phyloP scores from a whole-genome alignment of 495 filamentous ascomycete genomes.

The Daldinia vernicosa region DNA sequence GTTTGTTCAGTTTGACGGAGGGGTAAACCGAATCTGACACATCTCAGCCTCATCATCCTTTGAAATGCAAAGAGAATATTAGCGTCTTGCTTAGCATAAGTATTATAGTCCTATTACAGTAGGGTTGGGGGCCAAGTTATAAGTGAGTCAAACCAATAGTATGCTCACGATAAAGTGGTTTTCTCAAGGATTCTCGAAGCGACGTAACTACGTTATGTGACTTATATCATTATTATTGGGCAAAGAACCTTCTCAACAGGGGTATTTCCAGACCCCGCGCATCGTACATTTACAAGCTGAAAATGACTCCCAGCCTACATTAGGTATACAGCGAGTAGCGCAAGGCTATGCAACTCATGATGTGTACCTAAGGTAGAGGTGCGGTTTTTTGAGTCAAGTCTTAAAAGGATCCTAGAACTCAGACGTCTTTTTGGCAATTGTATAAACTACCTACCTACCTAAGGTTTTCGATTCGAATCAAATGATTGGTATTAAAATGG shows the following conservation, averaged over 20 bases:
- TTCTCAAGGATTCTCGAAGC: background rate
- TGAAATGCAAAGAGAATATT: background rate
- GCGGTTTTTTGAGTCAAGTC: background rate
- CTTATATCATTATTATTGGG: background rate
- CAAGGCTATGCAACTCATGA: no score
- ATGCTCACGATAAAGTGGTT: background rate
- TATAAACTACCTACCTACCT: background rate
- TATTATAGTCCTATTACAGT: no score
- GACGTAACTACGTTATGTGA: no score
- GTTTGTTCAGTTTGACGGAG: background rate
- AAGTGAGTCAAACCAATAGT: background rate
- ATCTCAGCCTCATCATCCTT: background rate
- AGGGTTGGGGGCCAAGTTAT: constrained; percentile 4
- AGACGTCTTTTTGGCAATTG: background rate
- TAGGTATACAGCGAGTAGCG: no score
- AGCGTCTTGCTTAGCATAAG: background rate
- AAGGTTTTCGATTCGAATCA: background rate
- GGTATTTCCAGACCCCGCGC: background rate
- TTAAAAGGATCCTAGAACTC: background rate
- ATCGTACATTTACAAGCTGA: no score
- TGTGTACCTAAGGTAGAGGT: no score
- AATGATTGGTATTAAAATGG: background rate
- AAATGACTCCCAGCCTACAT: no score
- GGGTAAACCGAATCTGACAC: background rate
- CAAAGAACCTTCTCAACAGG: background rate